Conservation (phyloP, 169 alveolate genomes). For the Eimeria falciformis region DNA sequence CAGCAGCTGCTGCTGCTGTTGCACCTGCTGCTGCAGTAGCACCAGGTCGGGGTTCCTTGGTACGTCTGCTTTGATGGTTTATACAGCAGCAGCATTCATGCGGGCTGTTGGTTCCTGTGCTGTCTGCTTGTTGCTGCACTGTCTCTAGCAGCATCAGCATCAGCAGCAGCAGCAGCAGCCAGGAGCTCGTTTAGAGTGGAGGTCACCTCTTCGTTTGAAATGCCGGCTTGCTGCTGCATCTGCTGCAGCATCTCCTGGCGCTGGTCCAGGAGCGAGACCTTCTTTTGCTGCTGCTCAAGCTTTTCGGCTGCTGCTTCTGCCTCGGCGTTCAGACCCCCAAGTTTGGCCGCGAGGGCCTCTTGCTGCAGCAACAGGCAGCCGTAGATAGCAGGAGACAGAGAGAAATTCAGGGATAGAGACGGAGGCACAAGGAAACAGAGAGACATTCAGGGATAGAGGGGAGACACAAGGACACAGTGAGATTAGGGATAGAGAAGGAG, state of each 20-base stretch:
- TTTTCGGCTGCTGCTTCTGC: background rate
- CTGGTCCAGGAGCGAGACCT: too few relatives aligned
- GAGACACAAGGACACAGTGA: too few relatives aligned
- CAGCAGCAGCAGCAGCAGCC: background rate
- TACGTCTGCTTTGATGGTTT: background rate
- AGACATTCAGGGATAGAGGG: too few relatives aligned
- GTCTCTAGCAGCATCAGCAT: background rate
- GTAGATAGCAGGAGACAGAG: background rate
- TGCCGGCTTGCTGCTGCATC: too few relatives aligned
- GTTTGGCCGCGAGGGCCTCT: background rate
- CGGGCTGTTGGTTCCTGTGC: too few relatives aligned
- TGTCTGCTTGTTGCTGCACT: background rate
- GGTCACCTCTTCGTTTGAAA: too few relatives aligned
- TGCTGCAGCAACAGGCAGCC: background rate
- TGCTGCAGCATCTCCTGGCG: too few relatives aligned
- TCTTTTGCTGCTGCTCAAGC: background rate
- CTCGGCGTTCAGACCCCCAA: background rate
- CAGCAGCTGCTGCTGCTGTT: background rate
- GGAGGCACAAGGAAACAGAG: too few relatives aligned
- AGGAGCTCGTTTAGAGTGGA: too few relatives aligned
- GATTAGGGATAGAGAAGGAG: too few relatives aligned
- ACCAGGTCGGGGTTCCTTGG: background rate
- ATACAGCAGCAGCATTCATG: background rate
- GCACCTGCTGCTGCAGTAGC: background rate
- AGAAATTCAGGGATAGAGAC: too few relatives aligned